Base-by-base conservation (phyloP, 768 basidiomycete genomes). In the Tricholomella constricta region DNA sequence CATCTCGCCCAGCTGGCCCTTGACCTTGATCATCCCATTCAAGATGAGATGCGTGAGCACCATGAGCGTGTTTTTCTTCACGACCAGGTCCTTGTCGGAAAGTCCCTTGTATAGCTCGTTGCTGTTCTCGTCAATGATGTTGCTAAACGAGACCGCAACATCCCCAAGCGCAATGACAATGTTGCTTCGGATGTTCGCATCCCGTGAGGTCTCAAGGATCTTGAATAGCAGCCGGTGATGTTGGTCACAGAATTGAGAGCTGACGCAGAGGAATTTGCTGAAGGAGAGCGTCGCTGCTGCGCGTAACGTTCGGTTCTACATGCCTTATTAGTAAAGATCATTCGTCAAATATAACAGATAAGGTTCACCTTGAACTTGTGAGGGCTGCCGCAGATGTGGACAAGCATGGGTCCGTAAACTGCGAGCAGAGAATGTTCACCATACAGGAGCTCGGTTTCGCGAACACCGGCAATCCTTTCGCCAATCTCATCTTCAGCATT, bases 11-110 rank as follows among this genome's bases (percentile, higher is more conserved):
- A 99, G 78, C 67, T 99, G 96, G 1, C 97, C 97, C 72, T 99
- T 98, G 61, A 98, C 95, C 71, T 98, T 99, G 80, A 99, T 91
- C 97, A 98, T 98, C 2, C 96, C 96, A 62, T 98, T 98, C 56
- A 99, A 73, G 65, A 98, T 98, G 55, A 99, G 73, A 68, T 98
- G 94, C 10, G 94, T 96, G 51, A 98, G 78, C 26, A 98, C 97
- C 96, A 98, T 98, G 40, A 99, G 80, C 31, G 96, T 97, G 72
- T 98, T 98, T 80, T 98, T 98, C 84, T 98, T 99, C 58, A 99
- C 96, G 35, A 88, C 82, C 9, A 92, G 71, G 61, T 96, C 83
- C 35, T 74, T 75, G 68, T 99, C 97, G 10, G 91, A 88, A 31
- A 98, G 81, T 2, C 96, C 96, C 64, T 88, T 89, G 77, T 98